A percentile compares a stretch with the other conserved stretches of the same genome.
phyloP scores from a whole-genome alignment of 2,329 filamentous ascomycete species.

The Pseudogymnoascus sp. region DNA sequence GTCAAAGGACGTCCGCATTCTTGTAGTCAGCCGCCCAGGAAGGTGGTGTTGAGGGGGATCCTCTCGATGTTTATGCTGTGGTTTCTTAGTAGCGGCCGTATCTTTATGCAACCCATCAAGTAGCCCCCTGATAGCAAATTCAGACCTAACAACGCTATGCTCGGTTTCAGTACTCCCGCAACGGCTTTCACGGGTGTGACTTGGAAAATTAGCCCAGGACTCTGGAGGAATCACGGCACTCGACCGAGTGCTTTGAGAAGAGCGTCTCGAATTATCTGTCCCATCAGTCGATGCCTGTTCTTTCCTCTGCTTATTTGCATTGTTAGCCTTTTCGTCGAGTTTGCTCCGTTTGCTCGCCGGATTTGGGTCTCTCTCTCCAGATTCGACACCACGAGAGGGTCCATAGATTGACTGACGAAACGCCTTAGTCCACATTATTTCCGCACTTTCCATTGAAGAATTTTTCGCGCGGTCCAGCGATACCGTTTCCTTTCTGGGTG shows the following conservation, averaged over 20 bases:
- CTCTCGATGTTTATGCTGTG: neutral
- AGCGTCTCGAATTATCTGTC: neutral
- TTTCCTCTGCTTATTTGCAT: neutral
- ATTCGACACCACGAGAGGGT: neutral
- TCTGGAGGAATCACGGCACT: constrained; percentile 17
- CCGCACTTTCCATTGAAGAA: neutral
- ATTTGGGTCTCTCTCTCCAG: neutral
- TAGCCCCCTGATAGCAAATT: constrained; percentile 18
- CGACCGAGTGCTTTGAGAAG: neutral
- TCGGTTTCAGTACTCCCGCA: constrained; percentile 14
- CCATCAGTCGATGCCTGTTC: neutral
- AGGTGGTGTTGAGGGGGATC: neutral
- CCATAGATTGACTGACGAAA: neutral
- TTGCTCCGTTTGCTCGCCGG: neutral
- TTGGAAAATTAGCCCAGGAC: constrained; percentile 23
- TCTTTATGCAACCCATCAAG: neutral
- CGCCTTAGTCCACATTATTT: neutral
- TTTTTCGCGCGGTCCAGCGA: neutral
- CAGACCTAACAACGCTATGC: constrained; percentile 17
- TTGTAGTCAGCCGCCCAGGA: neutral
- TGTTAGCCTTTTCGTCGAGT: neutral
- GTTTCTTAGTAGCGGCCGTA: neutral
- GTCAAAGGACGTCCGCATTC: constrained; percentile 1
- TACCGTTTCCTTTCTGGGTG: neutral
- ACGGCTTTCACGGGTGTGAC: constrained; percentile 21